Evolutionary conservation across 495 filamentous ascomycete species (phyloP), one percentile per base, ranked within the genome.

Genomic region (Trichoderma virens): DNA sequence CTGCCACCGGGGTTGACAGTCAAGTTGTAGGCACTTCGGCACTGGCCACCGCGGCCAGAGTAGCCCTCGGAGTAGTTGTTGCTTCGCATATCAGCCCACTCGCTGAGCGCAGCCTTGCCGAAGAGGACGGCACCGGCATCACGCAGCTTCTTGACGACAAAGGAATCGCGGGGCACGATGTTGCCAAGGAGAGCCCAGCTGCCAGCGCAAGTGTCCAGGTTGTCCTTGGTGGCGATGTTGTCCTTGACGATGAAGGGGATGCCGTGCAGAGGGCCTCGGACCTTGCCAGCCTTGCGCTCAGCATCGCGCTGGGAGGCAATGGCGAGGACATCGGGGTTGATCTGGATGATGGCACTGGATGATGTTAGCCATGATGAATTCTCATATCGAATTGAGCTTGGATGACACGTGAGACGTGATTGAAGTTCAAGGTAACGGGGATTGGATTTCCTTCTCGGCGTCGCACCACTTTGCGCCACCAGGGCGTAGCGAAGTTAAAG

Each of bases 201-300:
- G 18, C 82, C 83, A 20, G 75, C 78, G 18, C 80, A 84, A 11
- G 78, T 85, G 31, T 75, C 71, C 70, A 85, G 75, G 5, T 67
- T 75, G 67, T 68, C 71, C 71, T 68, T 80, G 69, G 68, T 70
- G 31, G 66, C 70, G 32, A 70, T 74, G 62, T 75, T 67, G 61
- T 91, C 87, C 73, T 91, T 91, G 66, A 90, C 81, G 20, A 89
- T 72, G 72, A 90, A 86, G 2, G 89, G 89, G 64, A 92, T 88
- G 25, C 88, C 87, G 70, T 92, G 88, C 1, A 91, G 78, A 6
- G 82, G 82, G 34, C 86, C 80, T 23, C 86, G 80, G 16, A 86
- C 74, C 35, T 68, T 76, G 14, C 86, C 86, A 1, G 71, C 63
- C 5, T 70, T 70, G 39, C 88, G 80, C 73, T 90, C 87, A 0